Evolutionary conservation across 305 asterid species (phyloP).

Genomic region (Fraxinus albicans): DNA sequence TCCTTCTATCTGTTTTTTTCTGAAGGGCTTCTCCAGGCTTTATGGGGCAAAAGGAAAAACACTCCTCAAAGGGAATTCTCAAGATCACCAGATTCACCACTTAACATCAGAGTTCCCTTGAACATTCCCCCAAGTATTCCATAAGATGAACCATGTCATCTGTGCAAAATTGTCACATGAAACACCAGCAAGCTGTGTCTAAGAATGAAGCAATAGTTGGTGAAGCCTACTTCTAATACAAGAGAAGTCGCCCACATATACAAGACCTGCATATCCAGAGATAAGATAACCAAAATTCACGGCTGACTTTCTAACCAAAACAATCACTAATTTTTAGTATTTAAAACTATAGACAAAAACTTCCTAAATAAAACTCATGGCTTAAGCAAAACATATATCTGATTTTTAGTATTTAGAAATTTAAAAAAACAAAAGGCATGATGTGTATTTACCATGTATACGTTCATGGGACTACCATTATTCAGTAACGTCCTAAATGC

Average conservation of each 20-base stretch:
- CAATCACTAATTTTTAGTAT: not conserved
- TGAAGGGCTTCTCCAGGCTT: not conserved
- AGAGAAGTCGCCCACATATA: not conserved
- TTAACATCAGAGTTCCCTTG: not conserved
- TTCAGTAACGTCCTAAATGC: not conserved
- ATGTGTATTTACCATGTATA: not conserved
- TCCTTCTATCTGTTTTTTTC: not conserved
- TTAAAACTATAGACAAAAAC: not conserved
- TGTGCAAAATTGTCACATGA: not conserved
- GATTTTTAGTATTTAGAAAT: not conserved
- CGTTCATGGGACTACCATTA: not conserved
- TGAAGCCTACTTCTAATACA: not conserved
- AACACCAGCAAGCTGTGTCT: not conserved
- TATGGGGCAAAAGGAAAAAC: not conserved
- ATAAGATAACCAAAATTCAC: not conserved
- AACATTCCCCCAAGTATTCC: not conserved
- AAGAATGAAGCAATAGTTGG: not conserved
- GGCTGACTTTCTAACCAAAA: not conserved
- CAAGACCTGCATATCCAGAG: not conserved
- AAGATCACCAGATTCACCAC: not conserved
- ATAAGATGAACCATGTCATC: not conserved
- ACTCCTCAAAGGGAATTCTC: not conserved
- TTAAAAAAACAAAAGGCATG: not conserved
- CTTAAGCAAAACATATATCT: not conserved
- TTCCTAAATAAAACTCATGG: not conserved